These are phyloP conservation scores for Alnus rubra DNA, from an alignment of 306 rosid genomes.

Conservation along the genomic window DNA sequence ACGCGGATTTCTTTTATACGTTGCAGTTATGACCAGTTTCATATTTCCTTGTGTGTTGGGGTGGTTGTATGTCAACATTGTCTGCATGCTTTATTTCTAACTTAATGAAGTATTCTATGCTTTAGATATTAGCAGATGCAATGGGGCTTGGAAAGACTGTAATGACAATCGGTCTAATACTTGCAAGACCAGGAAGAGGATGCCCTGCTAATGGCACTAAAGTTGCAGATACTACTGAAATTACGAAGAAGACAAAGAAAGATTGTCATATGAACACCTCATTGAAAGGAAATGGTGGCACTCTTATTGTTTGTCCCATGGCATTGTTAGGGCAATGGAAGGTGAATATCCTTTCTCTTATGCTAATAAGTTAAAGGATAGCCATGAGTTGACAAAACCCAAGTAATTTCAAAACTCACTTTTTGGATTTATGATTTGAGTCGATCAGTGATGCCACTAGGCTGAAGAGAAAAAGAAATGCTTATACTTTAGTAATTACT, in stretches of 20 bases:
- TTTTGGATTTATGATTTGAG: neutral
- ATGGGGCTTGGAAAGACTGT: slow-evolving; percentile 99
- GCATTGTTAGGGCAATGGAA: slow-evolving; percentile 92
- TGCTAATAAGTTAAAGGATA: neutral
- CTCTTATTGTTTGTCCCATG: slow-evolving; percentile 91
- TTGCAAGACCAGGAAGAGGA: slow-evolving; percentile 48
- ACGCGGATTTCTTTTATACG: slow-evolving; percentile 1
- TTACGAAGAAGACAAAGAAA: slow-evolving; percentile 23
- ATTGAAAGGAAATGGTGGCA: slow-evolving; percentile 56
- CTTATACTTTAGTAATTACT: neutral
- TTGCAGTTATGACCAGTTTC: neutral
- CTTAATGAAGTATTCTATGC: neutral
- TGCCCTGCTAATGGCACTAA: slow-evolving; percentile 21
- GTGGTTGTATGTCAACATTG: neutral
- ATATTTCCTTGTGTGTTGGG: neutral
- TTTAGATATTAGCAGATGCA: slow-evolving; percentile 81
- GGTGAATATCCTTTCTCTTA: slow-evolving; percentile 37
- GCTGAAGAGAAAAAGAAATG: neutral
- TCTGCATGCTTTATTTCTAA: slow-evolving; percentile 20
- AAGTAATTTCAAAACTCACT: neutral
- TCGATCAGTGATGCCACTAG: neutral
- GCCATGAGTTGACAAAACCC: neutral
- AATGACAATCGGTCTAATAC: slow-evolving; percentile 83
- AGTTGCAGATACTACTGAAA: slow-evolving; percentile 12
- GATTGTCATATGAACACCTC: slow-evolving; percentile 21